Percentiles rank a stretch among this genome's conserved stretches.
Conservation (phyloP, 2,329 filamentous ascomycete species). For the Aaosphaeria arxii region DNA sequence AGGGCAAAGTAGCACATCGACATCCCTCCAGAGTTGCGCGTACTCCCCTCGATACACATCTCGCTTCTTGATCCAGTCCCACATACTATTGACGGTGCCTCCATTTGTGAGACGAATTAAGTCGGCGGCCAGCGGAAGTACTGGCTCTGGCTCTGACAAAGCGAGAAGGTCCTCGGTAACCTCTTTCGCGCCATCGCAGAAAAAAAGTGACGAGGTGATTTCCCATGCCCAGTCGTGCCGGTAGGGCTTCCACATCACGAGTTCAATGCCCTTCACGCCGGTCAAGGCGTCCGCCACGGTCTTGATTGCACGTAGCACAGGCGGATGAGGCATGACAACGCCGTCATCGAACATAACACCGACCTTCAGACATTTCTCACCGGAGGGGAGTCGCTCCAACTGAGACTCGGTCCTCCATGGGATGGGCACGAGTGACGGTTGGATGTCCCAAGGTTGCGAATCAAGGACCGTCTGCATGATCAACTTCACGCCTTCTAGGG, state of each 20-base stretch:
- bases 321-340: constrained; percentile 62
- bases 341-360: constrained; percentile 64
- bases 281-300: constrained; percentile 44
- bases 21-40: constrained; percentile 36
- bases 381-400: constrained; percentile 6
- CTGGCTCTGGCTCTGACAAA: no score
- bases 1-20: constrained; percentile 61
- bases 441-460: constrained; percentile 52
- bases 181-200: constrained; percentile 56
- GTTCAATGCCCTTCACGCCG: constrained; percentile 46
- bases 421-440: constrained; percentile 55
- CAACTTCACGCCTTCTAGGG: constrained; percentile 49
- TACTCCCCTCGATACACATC: constrained; percentile 42
- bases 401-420: constrained; percentile 45
- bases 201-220: constrained; percentile 35
- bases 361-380: constrained; percentile 48
- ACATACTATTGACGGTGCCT: constrained; percentile 34
- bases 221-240: constrained; percentile 47
- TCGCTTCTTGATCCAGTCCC: constrained; percentile 36
- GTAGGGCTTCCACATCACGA: constrained; percentile 50
- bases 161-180: constrained; percentile 29
- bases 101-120: no score
- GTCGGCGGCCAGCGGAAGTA: no score
- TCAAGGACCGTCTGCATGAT: constrained; percentile 52
- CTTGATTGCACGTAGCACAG: constrained; percentile 54